Evolutionary conservation across 176 grass and related monocot species (phyloP).

Genomic region (Ensete ventricosum): DNA sequence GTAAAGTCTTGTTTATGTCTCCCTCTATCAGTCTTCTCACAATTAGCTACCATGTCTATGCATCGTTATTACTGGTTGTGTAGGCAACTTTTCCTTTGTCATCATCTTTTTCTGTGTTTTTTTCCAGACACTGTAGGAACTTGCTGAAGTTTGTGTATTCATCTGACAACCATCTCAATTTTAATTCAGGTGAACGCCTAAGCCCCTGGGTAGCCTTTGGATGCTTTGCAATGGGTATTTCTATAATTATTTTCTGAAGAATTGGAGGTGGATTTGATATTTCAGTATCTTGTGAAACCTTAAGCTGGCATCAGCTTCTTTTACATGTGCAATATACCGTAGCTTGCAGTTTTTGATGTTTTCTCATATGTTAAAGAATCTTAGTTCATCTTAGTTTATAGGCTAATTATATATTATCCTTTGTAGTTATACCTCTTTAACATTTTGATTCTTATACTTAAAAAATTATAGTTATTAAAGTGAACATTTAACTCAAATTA

Average conservation of each 20-base stretch:
- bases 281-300: not conserved
- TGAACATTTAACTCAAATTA: too few relatives aligned
- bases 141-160: not conserved
- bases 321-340: not conserved
- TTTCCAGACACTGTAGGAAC: not conserved
- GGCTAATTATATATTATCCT: too few relatives aligned
- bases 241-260: slow-evolving; percentile 33
- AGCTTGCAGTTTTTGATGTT: not conserved
- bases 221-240: slow-evolving; percentile 39
- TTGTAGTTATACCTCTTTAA: too few relatives aligned
- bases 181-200: slow-evolving; percentile 40
- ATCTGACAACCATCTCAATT: not conserved
- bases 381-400: too few relatives aligned
- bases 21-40: too few relatives aligned
- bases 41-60: too few relatives aligned
- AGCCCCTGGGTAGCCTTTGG: slow-evolving; percentile 51
- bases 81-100: not conserved
- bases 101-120: not conserved
- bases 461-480: too few relatives aligned
- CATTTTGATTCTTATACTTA: too few relatives aligned
- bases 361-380: too few relatives aligned
- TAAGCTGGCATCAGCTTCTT: not conserved
- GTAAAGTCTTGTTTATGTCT: too few relatives aligned
- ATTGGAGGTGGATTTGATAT: not conserved
- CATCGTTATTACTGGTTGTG: too few relatives aligned